Base-by-base conservation (phyloP, 768 basidiomycete species). In the Leucogyrophana mollusca region DNA sequence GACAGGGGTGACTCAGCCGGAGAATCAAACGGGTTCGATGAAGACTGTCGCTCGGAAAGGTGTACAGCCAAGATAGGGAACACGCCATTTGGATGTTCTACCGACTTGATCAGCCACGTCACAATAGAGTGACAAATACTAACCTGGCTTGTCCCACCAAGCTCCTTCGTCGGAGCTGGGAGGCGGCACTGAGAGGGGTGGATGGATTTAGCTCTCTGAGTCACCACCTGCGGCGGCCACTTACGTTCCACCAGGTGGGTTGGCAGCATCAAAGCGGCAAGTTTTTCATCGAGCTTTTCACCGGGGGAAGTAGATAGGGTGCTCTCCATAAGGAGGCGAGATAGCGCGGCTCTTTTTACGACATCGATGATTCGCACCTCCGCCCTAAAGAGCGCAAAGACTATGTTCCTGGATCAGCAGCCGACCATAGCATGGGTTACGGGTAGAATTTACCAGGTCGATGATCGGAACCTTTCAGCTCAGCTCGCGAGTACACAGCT, bases 391-490 rank as follows among this genome's bases (percentile, higher is more conserved):
- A 92, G 66, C 4, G 82, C 91, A 56, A 88, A 95, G 4, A 99
- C 95, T 91, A 49, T 11, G 32, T 11, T 21, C 16, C 33, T 18
- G 16, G 34, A n/a, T 34, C 46, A 43, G 36, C 17, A 34, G 38
- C 9, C 43, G 47, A 38, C 33, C n/a, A 14, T 34, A 9, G 14
- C 23, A 4, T n/a, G 13, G 21, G 32, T 11, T 20, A 16, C 35
- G 48, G 11, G 35, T 25, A 43, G 18, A 41, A 52, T 70, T 43
- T 51, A 85, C 92, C 90, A 62, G 96, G 96, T 60, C 87, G 85
- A 62, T 99, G 96, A 69, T 99, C 96, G 5, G 96, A 99, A n/a
- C 88, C 82, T 58, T 73, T 76, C 46, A 99, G 68, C 55, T 95
- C 91, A 6, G 90, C 87, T 49, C 93, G 76, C 16, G 85, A 83